These are phyloP conservation scores for Lagenidium giganteum DNA, from an alignment of 352 stramenopile species.

Conservation along the genomic window DNA sequence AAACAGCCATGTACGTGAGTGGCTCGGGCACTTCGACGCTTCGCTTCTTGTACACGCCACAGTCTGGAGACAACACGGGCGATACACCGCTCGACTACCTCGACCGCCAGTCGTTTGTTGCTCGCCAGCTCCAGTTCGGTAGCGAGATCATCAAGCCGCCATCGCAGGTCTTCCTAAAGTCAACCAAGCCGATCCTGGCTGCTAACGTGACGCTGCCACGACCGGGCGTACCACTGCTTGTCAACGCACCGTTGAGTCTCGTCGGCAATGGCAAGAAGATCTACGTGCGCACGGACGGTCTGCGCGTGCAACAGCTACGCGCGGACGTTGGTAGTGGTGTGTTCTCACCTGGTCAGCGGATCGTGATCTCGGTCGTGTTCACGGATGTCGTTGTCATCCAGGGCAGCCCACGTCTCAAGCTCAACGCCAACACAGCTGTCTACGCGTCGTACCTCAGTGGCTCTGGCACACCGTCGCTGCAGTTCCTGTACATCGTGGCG, in stretches of 20 bases:
- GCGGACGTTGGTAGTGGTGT: conserved; percentile 31
- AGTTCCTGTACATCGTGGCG: conserved; percentile 54
- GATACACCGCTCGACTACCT: conserved; percentile 37
- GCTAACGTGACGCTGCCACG: conserved; percentile 45
- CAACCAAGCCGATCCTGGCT: conserved; percentile 20
- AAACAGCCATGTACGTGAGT: conserved; percentile 41
- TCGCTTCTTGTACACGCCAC: conserved; percentile 45
- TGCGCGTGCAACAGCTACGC: conserved; percentile 29
- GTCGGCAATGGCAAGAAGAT: conserved; percentile 54
- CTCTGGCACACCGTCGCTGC: conserved; percentile 29
- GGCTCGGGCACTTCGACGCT: conserved; percentile 41
- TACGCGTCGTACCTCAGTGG: conserved; percentile 52
- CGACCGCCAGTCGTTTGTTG: conserved; percentile 34
- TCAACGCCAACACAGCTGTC: conserved; percentile 33
- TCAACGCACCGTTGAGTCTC: conserved; percentile 49
- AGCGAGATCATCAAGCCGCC: conserved; percentile 19
- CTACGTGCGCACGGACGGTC: conserved; percentile 56
- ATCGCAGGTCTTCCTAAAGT: conserved; percentile 34
- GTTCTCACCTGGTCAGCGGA: conserved; percentile 57
- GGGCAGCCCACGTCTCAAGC: conserved; percentile 34
- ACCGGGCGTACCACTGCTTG: conserved; percentile 32
- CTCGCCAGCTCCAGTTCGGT: conserved; percentile 26
- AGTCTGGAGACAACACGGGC: conserved; percentile 32
- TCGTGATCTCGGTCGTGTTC: conserved; percentile 50
- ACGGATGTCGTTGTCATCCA: conserved; percentile 36